These are phyloP conservation scores for Microbotryomycetes sp. DNA, from an alignment of 1,284 basidiomycete species.

Conservation along the genomic window DNA sequence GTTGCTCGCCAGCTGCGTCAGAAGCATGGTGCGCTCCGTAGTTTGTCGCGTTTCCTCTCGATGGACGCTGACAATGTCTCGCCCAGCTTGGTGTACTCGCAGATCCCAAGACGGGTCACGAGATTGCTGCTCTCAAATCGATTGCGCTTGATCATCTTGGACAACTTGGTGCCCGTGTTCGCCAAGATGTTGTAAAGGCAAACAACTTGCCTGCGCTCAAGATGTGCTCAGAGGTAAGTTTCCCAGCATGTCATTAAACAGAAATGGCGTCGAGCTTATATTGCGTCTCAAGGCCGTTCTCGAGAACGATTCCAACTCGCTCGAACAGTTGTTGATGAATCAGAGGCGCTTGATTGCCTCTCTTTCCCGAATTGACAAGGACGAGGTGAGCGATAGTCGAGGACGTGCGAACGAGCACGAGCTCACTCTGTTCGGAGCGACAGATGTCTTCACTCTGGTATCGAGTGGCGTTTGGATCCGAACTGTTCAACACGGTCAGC, in stretches of 20 bases:
- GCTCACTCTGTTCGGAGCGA: no score
- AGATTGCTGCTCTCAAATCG: conserved; percentile 73
- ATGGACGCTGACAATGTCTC: conserved; percentile 12
- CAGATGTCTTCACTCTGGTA: not conserved
- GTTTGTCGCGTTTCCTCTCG: not conserved
- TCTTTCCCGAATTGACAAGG: not conserved
- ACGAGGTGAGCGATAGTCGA: not conserved
- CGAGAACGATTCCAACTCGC: not conserved
- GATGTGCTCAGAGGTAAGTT: conserved; percentile 62
- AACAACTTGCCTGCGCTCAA: conserved; percentile 43
- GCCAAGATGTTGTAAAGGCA: conserved; percentile 42
- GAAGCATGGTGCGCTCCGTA: conserved; percentile 62
- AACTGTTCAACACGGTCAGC: conserved; percentile 55
- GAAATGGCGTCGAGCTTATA: no score
- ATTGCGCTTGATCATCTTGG: conserved; percentile 90
- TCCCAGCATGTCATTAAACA: no score
- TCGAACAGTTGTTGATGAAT: not conserved
- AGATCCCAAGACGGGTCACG: conserved; percentile 65
- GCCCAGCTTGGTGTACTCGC: conserved; percentile 52
- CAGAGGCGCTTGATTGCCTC: not conserved
- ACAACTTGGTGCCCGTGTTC: conserved; percentile 75
- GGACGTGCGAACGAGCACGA: no score
- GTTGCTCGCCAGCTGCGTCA: conserved; percentile 67
- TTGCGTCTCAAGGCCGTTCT: no score
- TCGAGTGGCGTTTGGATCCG: conserved; percentile 51